Evolutionary conservation across 495 filamentous ascomycete genomes (phyloP).

Genomic region (Staphylotrichum tortipilum): DNA sequence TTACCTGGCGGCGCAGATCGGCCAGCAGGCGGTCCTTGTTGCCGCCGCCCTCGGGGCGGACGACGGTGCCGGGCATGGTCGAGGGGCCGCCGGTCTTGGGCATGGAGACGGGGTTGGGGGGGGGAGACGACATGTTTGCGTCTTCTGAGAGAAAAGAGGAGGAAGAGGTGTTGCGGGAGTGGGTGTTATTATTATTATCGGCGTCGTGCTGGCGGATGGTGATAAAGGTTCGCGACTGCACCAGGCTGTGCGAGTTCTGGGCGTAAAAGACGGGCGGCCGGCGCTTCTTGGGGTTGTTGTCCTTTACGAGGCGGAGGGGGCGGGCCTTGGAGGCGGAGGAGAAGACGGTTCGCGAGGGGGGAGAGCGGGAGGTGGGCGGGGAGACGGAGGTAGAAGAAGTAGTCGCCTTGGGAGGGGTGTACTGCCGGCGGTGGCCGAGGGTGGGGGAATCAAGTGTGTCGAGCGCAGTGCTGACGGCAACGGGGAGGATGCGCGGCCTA

Average conservation of each 20-base stretch:
- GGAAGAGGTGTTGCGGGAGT: no score
- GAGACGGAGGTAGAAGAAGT: neutral
- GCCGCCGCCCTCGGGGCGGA: constrained; percentile 2
- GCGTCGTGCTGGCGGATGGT: constrained; percentile 35
- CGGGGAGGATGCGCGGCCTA: constrained; percentile 7
- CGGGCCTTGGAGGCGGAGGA: constrained; percentile 14
- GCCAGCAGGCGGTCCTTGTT: constrained; percentile 20
- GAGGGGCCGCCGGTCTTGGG: constrained; percentile 20
- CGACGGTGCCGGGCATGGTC: constrained; percentile 6
- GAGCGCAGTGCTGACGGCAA: neutral
- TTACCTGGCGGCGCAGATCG: constrained; percentile 24
- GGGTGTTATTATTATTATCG: no score
- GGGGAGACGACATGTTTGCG: constrained; percentile 15
- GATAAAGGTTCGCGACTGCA: constrained; percentile 28
- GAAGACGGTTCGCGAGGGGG: constrained; percentile 8
- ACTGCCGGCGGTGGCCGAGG: neutral
- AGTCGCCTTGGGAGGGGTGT: neutral
- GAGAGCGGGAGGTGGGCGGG: neutral
- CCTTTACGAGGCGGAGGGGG: constrained; percentile 22
- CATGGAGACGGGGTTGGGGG: constrained; percentile 21
- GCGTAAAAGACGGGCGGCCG: constrained; percentile 22
- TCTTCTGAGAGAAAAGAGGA: neutral
- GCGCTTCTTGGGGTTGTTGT: constrained; percentile 12
- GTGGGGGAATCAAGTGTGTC: neutral
- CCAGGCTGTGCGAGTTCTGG: constrained; percentile 14